phyloP scores from a whole-genome alignment of 2,329 filamentous ascomycete genomes.

The Helicocarpus griseus region DNA sequence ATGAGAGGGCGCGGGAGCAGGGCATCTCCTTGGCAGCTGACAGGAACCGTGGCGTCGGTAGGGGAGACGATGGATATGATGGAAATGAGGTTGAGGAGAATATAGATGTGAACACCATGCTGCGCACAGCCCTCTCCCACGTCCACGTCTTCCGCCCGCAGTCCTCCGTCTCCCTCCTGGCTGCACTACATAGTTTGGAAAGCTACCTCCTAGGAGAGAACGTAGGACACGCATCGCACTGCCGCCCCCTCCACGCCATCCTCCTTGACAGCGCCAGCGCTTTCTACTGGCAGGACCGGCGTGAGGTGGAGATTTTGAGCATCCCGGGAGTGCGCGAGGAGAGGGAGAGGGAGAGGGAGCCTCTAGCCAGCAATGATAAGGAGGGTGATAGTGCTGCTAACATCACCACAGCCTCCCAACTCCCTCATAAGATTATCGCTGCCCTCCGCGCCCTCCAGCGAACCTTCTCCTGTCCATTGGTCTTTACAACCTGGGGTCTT shows the following conservation, averaged over 20 bases:
- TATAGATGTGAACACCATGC: conserved; percentile 5
- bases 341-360: neutral
- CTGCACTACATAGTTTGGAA: conserved; percentile 39
- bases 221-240: conserved; percentile 37
- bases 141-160: conserved; percentile 50
- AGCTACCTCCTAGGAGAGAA: conserved; percentile 38
- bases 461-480: conserved; percentile 29
- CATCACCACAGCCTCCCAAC: conserved; percentile 2
- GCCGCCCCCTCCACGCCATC: conserved; percentile 40
- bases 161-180: conserved; percentile 40
- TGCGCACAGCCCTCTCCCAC: conserved; percentile 40
- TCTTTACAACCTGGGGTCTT: conserved; percentile 28
- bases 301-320: conserved; percentile 30
- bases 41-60: neutral
- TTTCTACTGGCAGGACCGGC: conserved; percentile 46
- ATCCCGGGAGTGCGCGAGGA: conserved; percentile 11
- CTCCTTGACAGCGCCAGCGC: conserved; percentile 46
- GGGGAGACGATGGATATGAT: neutral
- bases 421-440: conserved; percentile 9
- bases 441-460: conserved; percentile 26
- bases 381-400: neutral
- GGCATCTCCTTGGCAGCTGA: neutral
- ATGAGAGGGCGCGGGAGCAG: conserved; percentile 2
- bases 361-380: neutral
- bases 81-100: conserved; percentile 8